Base-by-base conservation (phyloP, 164 flowering plant species). In the Brasenia schreberi region DNA sequence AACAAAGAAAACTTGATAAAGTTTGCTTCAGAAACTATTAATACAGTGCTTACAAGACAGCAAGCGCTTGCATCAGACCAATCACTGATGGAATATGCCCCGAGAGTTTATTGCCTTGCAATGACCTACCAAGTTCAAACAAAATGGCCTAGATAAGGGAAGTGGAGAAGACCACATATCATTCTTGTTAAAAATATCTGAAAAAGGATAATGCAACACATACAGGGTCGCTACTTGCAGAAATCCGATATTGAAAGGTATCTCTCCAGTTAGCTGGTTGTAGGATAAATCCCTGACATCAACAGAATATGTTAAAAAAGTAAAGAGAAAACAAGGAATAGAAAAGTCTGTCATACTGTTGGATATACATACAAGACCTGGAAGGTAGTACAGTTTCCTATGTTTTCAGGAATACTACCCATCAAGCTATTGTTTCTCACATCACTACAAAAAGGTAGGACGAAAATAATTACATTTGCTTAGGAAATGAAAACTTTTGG, bases 31-130 rank as follows among this genome's bases (percentile, higher is more conserved):
- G 39, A 33, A 33, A 33, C 14, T 49, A 14, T 18, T 61, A 18
- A 11, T 18, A 67, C 19, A 58, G 52, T 43, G 68, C 98, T 87
- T 85, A 95, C 99, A 95, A 70, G 5, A 95, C 99, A 5, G 99
- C 99, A 79, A 95, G 97, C 53, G 99, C 99, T 76, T 95, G 99
- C 99, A 95, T 95, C 67, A 95, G 72, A 59, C 99, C 99, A 69
- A 91, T 81, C 63, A 95, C 99, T 4, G 90, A 77, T 62, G 99
- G 99, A 56, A 95, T 95, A 62, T 65, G 65, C 65, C 99, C 97
- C 27, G 96, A 72, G 5, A 95, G 82, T 43, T 66, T 77, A 69
- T 95, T 95, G 10, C 94, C 88, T 77, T 95, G 97, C 80, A 95
- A 77, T 18, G 99, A 95, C 66, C 99, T 94, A 60, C 5, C 39